Evolutionary conservation across 2,329 filamentous ascomycete species (phyloP).

Genomic region (Eutypa lata): DNA sequence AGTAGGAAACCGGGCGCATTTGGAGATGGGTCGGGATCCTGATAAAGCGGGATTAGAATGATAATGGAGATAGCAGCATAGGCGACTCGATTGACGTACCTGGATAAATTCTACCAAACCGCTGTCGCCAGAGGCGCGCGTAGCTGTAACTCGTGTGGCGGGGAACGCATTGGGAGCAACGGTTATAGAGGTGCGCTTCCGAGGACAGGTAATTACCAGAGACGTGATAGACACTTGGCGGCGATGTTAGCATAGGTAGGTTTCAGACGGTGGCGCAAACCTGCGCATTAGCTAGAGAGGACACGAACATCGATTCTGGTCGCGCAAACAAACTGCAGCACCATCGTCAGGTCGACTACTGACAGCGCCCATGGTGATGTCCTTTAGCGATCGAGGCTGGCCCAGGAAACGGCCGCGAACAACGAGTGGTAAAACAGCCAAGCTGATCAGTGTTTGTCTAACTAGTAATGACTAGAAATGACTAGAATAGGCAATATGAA

Average conservation of each 20-base stretch:
- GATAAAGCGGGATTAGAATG: constrained; percentile 15
- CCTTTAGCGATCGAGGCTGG: constrained; percentile 20
- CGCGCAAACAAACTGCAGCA: constrained; percentile 76
- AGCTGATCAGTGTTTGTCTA: background rate
- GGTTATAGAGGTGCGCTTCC: constrained; percentile 72
- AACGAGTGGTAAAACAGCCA: constrained; percentile 7
- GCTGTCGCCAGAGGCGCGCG: constrained; percentile 70
- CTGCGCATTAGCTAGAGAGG: constrained; percentile 11
- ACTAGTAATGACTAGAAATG: too few species aligned
- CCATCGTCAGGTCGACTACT: constrained; percentile 85
- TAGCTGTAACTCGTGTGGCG: constrained; percentile 71
- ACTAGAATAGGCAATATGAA: background rate
- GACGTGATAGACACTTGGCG: constrained; percentile 79
- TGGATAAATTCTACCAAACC: constrained; percentile 86
- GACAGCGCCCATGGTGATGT: constrained; percentile 85
- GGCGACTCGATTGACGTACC: constrained; percentile 48
- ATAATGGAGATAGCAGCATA: constrained; percentile 6
- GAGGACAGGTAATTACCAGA: constrained; percentile 75
- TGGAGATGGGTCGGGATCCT: constrained; percentile 73
- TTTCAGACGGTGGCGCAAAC: background rate
- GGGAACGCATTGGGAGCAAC: constrained; percentile 85
- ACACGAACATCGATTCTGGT: constrained; percentile 83
- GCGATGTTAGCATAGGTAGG: constrained; percentile 16
- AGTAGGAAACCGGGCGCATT: constrained; percentile 71
- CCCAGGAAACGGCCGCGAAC: constrained; percentile 22